These are phyloP conservation scores for Neopestalotiopsis clavispora DNA, from an alignment of 2,329 filamentous ascomycete species.

Conservation along the genomic window DNA sequence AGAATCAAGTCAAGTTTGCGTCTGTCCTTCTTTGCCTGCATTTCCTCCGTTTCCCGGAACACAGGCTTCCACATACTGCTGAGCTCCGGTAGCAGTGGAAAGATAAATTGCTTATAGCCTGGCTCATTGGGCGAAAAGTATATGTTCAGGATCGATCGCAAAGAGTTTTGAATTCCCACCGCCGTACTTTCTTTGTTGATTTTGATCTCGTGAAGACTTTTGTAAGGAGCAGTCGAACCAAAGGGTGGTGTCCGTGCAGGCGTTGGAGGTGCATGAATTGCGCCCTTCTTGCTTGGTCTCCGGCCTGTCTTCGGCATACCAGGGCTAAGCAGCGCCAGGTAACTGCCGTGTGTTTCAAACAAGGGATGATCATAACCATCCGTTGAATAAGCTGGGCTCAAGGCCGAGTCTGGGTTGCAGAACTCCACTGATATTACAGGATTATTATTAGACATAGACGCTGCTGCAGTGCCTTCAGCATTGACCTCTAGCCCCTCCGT, in stretches of 20 bases:
- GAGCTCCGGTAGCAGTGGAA: slow-evolving; percentile 52
- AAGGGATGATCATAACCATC: slow-evolving; percentile 51
- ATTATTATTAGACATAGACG: background rate
- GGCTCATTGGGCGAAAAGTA: slow-evolving; percentile 55
- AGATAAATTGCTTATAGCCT: slow-evolving; percentile 53
- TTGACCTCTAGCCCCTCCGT: background rate
- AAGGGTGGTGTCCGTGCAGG: slow-evolving; percentile 49
- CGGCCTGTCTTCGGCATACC: slow-evolving; percentile 17
- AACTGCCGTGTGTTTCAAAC: slow-evolving; percentile 40
- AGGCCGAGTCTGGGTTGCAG: background rate
- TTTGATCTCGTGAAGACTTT: slow-evolving; percentile 51
- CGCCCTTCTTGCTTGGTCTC: background rate
- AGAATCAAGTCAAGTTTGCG: slow-evolving; percentile 61
- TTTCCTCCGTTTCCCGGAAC: slow-evolving; percentile 44
- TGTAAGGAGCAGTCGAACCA: slow-evolving; percentile 30
- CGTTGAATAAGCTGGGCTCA: slow-evolving; percentile 11
- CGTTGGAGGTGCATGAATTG: slow-evolving; percentile 42
- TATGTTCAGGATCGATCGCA: slow-evolving; percentile 56
- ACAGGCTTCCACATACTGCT: slow-evolving; percentile 59
- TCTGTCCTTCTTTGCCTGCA: slow-evolving; percentile 35
- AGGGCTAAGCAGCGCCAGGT: slow-evolving; percentile 18
- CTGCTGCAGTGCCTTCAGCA: background rate
- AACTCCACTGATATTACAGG: background rate
- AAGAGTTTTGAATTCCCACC: slow-evolving; percentile 60
- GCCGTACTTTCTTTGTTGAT: slow-evolving; percentile 49